phyloP scores from a whole-genome alignment of 225 moss, liverwort and hornwort genomes.

The Straminergon stramineum region DNA sequence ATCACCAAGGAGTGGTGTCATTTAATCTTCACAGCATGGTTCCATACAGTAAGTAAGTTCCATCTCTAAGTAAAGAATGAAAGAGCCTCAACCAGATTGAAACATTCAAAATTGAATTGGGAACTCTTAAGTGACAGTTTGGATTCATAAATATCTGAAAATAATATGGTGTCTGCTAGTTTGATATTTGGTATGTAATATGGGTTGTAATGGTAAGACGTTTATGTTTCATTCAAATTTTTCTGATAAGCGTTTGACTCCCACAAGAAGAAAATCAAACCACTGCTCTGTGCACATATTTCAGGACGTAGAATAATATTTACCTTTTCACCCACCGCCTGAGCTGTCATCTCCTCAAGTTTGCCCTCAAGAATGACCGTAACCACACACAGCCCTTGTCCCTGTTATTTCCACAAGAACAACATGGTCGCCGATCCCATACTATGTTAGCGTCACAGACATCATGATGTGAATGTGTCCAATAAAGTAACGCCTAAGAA shows the following conservation, averaged over 20 bases:
- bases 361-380: conserved; percentile 82
- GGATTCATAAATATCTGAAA: background rate
- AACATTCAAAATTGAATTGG: background rate
- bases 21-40: background rate
- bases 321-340: conserved; percentile 73
- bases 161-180: background rate
- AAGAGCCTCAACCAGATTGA: background rate
- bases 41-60: too few species aligned
- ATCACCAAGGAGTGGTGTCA: background rate
- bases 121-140: background rate
- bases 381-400: conserved; percentile 82
- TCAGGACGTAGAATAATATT: background rate
- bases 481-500: background rate
- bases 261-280: background rate
- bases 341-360: conserved; percentile 55
- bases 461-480: background rate
- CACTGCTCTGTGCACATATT: background rate
- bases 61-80: background rate
- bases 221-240: background rate
- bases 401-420: conserved; percentile 23
- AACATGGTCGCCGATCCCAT: background rate
- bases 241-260: background rate
- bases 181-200: background rate
- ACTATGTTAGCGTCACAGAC: background rate
- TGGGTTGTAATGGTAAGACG: too few species aligned